Base-by-base conservation (phyloP, 768 basidiomycete species). In the Chalciporus pseudorubinellus region DNA sequence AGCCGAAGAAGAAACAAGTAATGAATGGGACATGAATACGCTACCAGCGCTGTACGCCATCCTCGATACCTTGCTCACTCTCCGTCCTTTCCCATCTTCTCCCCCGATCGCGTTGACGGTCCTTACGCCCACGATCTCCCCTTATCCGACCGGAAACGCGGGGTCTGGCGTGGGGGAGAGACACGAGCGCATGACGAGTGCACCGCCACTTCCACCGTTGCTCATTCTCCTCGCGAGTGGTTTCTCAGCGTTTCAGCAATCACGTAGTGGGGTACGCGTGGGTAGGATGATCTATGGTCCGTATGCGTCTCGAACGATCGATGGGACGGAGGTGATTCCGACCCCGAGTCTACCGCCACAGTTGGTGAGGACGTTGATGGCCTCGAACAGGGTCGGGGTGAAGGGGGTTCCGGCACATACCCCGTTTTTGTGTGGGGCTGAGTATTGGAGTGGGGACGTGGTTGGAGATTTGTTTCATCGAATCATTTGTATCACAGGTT, bases 401-500 rank as follows among this genome's bases (percentile, higher is more conserved):
- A 56, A 58, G 0, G 63, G 64, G 5, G 46, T 56, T 1, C 47
- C 53, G 1, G 28, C 51, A 11, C 28, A 63, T 38, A 13, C 7
- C 9, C 65, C 67, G 0, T 8, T 2, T n/a, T 39, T 65, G 39
- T 49, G 58, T 22, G 40, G 48, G 46, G 56, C 51, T 16, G 59
- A 67, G 3, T 46, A 51, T 6, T 68, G 64, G 52, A 60, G 60
- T 12, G 58, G 53, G n/a, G 61, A 72, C 8, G 59, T 63, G 7
- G 62, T 70, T 24, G 70, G 69, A 14, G 66, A 72, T 16, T 57
- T 70, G 8, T 76, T 79, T 46, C 67, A 73, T 44, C 73, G 69
- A 41, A 70, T 81, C 42, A 56, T 78, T 3, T 76, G 77, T 21
- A 64, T 70, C 39, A 74, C 73, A 3, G 79, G 79, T 13, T 77